These are phyloP conservation scores for Turritis glabra DNA, from an alignment of 345 rosid species.

Conservation along the genomic window DNA sequence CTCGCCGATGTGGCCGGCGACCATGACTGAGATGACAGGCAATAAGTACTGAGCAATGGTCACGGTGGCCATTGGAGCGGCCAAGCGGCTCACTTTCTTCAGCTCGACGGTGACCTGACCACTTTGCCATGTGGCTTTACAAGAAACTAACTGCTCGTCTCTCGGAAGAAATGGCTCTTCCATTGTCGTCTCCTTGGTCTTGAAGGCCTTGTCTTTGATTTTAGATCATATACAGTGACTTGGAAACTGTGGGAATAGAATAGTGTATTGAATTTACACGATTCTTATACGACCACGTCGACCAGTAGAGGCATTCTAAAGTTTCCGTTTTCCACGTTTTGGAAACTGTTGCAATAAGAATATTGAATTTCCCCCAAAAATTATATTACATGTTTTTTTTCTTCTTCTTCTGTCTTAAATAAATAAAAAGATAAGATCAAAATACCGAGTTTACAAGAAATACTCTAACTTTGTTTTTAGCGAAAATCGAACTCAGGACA, in stretches of 20 bases:
- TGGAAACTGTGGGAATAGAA: not conserved
- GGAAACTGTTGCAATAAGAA: too few relatives aligned
- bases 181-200: not conserved
- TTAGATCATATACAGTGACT: not conserved
- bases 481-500: too few relatives aligned
- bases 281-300: too few relatives aligned
- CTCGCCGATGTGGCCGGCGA: conserved; percentile 14
- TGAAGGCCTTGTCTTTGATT: not conserved
- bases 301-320: too few relatives aligned
- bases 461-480: too few relatives aligned
- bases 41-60: conserved; percentile 19
- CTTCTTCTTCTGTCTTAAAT: too few relatives aligned
- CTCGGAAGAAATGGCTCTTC: conserved; percentile 2
- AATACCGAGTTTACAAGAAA: too few relatives aligned
- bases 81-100: conserved; percentile 14
- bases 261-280: too few relatives aligned
- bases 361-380: too few relatives aligned
- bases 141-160: not conserved
- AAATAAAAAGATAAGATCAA: too few relatives aligned
- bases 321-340: too few relatives aligned
- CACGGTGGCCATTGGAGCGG: conserved; percentile 27
- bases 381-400: too few relatives aligned
- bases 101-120: conserved; percentile 1
- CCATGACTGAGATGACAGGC: conserved; percentile 14
- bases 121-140: not conserved